Evolutionary conservation across 2,329 filamentous ascomycete species (phyloP), one percentile per base, ranked within the genome.

Genomic region (Ascochyta fabae): DNA sequence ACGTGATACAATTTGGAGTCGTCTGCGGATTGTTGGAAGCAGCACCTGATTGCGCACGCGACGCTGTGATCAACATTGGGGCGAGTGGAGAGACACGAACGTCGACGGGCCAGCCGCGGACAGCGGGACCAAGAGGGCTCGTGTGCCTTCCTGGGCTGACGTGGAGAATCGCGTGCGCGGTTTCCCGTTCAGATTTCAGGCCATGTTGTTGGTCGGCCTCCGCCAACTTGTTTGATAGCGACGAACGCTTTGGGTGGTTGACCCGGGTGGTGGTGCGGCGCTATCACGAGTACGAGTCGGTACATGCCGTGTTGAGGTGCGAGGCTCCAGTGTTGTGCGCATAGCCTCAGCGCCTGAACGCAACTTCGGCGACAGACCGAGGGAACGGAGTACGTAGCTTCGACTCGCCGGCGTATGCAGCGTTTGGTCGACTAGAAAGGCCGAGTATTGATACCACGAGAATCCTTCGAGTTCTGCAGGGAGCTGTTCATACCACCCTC

Each of bases 1-100:
- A 69, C 67, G 66, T 67, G 61, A 69, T 69, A 61, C 61, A 59
- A 68, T 67, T 66, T 66, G 63, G 38, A 48, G 63, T 65, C 45
- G 55, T 60, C 60, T 61, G 54, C 55, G 55, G 55, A 51, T 59
- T 58, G 51, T 59, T 56, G 61, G 55, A 51, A 49, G 16, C 48
- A 41, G 23, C 29, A 23, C 52, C 10, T 39, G 45, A 38, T 46
- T 46, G 35, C 33, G 53, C 45, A 48, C 31, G 29, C 53, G 34
- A 16, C 35, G 35, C 13, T 36, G 26, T 23, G 60, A 64, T 67
- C 59, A 59, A 58, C 52, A 53, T 48, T 54, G 60, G 59, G 56
- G 53, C 53, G 48, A 57, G 53, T 56, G 62, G 59, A 62, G 58
- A 49, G 53, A 46, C 36, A 53, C 42, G 53, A 47, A 52, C 52